Conservation (phyloP, 225 moss, liverwort and hornwort species). For the Pseudoscleropodium purum region DNA sequence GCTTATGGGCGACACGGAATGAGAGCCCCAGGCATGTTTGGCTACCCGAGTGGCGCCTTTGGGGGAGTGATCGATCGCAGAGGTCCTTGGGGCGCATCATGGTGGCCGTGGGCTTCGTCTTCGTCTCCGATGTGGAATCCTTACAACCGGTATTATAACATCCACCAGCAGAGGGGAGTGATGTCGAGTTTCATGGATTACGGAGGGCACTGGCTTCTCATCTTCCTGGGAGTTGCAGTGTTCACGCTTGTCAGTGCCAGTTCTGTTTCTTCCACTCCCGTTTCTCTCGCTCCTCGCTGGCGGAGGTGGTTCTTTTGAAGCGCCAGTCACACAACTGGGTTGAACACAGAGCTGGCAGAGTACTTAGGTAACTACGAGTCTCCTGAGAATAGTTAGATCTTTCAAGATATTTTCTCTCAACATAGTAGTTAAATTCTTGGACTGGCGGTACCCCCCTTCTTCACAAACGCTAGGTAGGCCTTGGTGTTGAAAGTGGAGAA, state of each 20-base stretch:
- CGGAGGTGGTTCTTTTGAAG: neutral
- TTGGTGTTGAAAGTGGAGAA: neutral
- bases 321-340: neutral
- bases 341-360: neutral
- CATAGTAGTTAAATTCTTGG: neutral
- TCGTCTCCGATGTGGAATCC: neutral
- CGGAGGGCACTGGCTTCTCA: constrained; percentile 31
- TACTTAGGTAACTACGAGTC: no score
- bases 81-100: neutral
- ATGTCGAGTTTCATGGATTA: constrained; percentile 18
- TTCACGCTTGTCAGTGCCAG: constrained; percentile 15
- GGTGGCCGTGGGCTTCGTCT: constrained; percentile 8
- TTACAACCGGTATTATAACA: constrained; percentile 16
- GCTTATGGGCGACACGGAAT: neutral
- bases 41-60: neutral
- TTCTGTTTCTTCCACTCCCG: neutral
- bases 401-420: neutral
- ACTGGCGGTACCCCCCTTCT: neutral
- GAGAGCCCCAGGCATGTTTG: neutral
- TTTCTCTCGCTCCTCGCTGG: neutral
- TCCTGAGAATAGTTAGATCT: neutral
- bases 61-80: neutral
- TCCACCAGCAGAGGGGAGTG: constrained; percentile 13
- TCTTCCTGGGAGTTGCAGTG: constrained; percentile 21
- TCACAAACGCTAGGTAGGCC: neutral